Evolutionary conservation across 2,329 filamentous ascomycete species (phyloP).

Genomic region (Hypoxylon sp.): DNA sequence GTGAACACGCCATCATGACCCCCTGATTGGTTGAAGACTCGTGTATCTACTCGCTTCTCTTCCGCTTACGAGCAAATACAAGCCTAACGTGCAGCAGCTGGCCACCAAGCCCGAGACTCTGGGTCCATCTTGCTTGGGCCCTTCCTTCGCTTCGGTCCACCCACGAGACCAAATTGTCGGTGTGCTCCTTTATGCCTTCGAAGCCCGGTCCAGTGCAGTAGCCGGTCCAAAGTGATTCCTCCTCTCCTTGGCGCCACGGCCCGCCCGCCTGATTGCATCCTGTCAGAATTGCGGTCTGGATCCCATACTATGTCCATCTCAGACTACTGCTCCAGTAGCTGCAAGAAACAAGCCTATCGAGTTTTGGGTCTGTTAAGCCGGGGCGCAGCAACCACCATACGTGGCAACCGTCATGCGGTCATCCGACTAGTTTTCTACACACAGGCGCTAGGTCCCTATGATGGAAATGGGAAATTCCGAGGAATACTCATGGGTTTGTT

Average conservation of each 20-base stretch:
- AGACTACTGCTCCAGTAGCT: neutral
- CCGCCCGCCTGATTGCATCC: conserved; percentile 31
- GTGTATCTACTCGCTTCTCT: conserved; percentile 24
- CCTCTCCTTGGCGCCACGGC: conserved; percentile 21
- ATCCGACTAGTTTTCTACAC: conserved; percentile 22
- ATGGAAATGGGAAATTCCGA: conserved; percentile 10
- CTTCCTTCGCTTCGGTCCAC: conserved; percentile 1
- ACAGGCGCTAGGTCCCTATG: conserved; percentile 3
- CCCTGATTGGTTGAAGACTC: conserved; percentile 26
- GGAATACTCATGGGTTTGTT: too few species aligned
- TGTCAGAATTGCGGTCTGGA: conserved; percentile 36
- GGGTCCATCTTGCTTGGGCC: conserved; percentile 30
- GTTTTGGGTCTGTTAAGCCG: conserved; percentile 6
- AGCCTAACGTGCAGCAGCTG: conserved; percentile 15
- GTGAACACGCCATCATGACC: conserved; percentile 35
- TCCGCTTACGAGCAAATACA: conserved; percentile 1
- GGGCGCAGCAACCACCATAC: conserved; percentile 20
- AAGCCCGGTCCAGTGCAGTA: conserved; percentile 25
- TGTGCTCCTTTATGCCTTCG: conserved; percentile 31
- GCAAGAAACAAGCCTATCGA: conserved; percentile 22
- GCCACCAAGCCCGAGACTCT: conserved; percentile 31
- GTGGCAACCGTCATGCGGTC: conserved; percentile 34
- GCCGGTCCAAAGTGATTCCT: conserved; percentile 24
- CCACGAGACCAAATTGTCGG: conserved; percentile 30
- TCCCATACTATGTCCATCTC: conserved; percentile 15